These are phyloP conservation scores for Mallotus nudiflorus DNA, from an alignment of 345 rosid species.

Conservation along the genomic window DNA sequence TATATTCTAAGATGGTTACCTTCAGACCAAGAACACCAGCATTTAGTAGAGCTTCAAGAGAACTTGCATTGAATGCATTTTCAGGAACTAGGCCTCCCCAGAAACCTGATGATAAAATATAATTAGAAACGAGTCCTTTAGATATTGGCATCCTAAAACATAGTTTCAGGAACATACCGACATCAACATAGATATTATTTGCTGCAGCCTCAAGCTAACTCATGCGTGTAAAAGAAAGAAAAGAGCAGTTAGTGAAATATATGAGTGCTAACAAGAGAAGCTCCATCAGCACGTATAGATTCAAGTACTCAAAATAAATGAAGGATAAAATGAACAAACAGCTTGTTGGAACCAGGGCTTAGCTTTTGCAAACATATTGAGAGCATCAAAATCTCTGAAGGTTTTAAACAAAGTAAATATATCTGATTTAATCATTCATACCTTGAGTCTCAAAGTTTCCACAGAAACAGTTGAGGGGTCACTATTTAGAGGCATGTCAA, in stretches of 20 bases:
- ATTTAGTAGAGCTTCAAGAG: slow-evolving; percentile 65
- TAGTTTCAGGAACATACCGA: slow-evolving; percentile 55
- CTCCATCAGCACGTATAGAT: not conserved
- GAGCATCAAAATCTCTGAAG: not conserved
- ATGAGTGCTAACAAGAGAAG: not conserved
- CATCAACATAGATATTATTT: slow-evolving; percentile 74
- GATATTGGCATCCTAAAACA: slow-evolving; percentile 17
- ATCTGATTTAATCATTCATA: slow-evolving; percentile 17
- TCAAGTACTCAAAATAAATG: not conserved
- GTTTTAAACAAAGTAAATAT: not conserved
- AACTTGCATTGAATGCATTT: slow-evolving; percentile 73
- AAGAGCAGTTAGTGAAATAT: slow-evolving; percentile 9
- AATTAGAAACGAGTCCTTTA: slow-evolving; percentile 2
- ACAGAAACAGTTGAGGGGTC: slow-evolving; percentile 76
- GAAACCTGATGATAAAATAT: slow-evolving; percentile 53
- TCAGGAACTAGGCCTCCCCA: slow-evolving; percentile 99
- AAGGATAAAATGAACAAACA: not conserved
- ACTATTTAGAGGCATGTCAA: slow-evolving; percentile 94
- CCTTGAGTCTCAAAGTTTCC: slow-evolving; percentile 85
- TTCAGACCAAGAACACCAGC: slow-evolving; percentile 95
- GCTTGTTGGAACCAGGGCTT: not conserved
- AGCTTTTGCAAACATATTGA: not conserved
- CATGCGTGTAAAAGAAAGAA: slow-evolving; percentile 18
- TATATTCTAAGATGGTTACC: slow-evolving; percentile 40
- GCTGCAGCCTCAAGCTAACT: slow-evolving; percentile 71